Conservation (phyloP, 352 stramenopile genomes). For the Hyaloperonospora arabidopsidis region DNA sequence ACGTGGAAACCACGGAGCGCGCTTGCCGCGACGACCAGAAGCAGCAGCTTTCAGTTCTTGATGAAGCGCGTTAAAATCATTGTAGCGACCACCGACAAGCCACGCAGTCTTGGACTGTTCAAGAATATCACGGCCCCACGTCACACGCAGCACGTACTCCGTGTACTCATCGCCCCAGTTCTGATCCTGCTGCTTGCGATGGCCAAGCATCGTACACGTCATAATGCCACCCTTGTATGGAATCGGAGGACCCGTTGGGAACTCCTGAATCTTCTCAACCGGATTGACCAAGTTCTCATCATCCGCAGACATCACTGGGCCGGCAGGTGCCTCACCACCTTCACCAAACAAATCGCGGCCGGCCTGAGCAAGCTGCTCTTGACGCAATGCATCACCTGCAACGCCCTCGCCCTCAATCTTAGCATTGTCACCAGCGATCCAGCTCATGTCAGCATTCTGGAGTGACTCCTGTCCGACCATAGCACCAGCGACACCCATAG, state of each 20-base stretch:
- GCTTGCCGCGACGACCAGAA: slow-evolving; percentile 76
- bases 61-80: slow-evolving; percentile 86
- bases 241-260: slow-evolving; percentile 84
- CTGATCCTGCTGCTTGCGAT: slow-evolving; percentile 84
- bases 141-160: slow-evolving; percentile 83
- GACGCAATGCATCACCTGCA: slow-evolving; percentile 57
- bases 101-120: slow-evolving; percentile 85
- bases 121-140: slow-evolving; percentile 82
- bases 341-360: slow-evolving; percentile 81
- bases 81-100: slow-evolving; percentile 84
- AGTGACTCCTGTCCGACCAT: slow-evolving; percentile 75
- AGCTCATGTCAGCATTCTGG: slow-evolving; percentile 79
- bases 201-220: slow-evolving; percentile 83
- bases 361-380: slow-evolving; percentile 79
- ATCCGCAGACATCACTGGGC: slow-evolving; percentile 77
- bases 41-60: slow-evolving; percentile 83
- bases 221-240: slow-evolving; percentile 87
- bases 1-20: slow-evolving; percentile 82
- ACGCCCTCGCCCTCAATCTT: slow-evolving; percentile 74
- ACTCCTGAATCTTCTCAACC: slow-evolving; percentile 82
- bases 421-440: slow-evolving; percentile 72
- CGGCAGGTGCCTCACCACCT: slow-evolving; percentile 62
- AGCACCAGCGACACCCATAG: slow-evolving; percentile 59
- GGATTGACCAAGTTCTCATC: slow-evolving; percentile 84
- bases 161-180: slow-evolving; percentile 89